These are phyloP conservation scores for Parmelia sp. DNA, from an alignment of 495 filamentous ascomycete species.

Conservation along the genomic window DNA sequence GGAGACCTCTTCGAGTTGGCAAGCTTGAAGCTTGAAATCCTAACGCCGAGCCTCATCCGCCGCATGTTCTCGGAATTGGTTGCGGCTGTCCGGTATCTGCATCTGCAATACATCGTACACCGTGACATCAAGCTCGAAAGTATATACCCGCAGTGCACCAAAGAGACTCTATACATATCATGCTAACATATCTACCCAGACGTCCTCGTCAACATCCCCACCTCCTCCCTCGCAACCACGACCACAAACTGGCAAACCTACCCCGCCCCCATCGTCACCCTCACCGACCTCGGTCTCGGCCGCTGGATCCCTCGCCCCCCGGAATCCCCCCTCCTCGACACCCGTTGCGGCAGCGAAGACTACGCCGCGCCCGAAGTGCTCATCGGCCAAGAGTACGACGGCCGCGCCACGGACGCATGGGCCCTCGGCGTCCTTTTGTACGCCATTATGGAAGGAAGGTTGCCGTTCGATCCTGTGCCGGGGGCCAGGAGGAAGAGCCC, in stretches of 20 bases:
- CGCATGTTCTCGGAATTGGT: slow-evolving; percentile 89
- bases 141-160: slow-evolving; percentile 40
- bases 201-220: slow-evolving; percentile 78
- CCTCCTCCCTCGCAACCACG: slow-evolving; percentile 41
- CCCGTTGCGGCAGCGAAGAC: slow-evolving; percentile 90
- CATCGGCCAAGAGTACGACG: slow-evolving; percentile 91
- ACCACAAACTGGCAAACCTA: slow-evolving; percentile 60
- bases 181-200: slow-evolving; percentile 48
- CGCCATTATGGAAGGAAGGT: slow-evolving; percentile 80
- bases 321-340: slow-evolving; percentile 66
- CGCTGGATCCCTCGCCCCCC: slow-evolving; percentile 68
- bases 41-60: slow-evolving; percentile 64
- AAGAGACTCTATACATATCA: not conserved
- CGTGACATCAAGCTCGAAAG: slow-evolving; percentile 98
- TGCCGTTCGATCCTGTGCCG: slow-evolving; percentile 86
- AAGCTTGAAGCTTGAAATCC: slow-evolving; percentile 53
- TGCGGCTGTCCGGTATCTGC: slow-evolving; percentile 76
- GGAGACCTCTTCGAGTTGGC: slow-evolving; percentile 94
- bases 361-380: slow-evolving; percentile 96
- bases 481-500: slow-evolving; percentile 61
- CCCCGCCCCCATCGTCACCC: slow-evolving; percentile 72
- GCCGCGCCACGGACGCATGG: slow-evolving; percentile 89
- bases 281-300: slow-evolving; percentile 90
- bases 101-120: slow-evolving; percentile 80
- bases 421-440: slow-evolving; percentile 90